Conservation (phyloP, 805 yeast genomes). For the Monosporozyma aerobia region DNA sequence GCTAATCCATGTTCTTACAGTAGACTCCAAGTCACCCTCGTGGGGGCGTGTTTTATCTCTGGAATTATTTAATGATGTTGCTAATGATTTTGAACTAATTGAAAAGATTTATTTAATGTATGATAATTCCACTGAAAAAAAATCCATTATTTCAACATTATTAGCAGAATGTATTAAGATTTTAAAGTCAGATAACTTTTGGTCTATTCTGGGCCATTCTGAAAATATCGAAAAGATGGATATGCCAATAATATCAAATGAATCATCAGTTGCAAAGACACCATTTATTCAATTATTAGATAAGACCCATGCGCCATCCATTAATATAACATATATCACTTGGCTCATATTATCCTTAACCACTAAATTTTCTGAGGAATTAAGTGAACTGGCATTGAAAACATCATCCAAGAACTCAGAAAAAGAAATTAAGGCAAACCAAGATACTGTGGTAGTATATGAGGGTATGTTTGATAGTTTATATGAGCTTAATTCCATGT, state of each 20-base stretch:
- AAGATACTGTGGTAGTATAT: conserved; percentile 17
- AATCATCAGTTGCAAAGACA: conserved; percentile 40
- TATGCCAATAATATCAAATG: conserved; percentile 32
- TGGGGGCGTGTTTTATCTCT: conserved; percentile 74
- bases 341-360: conserved; percentile 48
- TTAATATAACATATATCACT: conserved; percentile 53
- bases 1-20: conserved; percentile 60
- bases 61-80: conserved; percentile 59
- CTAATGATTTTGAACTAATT: conserved; percentile 46
- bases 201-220: conserved; percentile 28
- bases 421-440: conserved; percentile 5
- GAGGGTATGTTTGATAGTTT: conserved; percentile 33
- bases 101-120: conserved; percentile 48
- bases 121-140: conserved; percentile 49
- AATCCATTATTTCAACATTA: conserved; percentile 51
- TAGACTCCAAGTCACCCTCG: conserved; percentile 41
- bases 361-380: conserved; percentile 55
- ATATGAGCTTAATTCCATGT: conserved; percentile 38
- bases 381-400: conserved; percentile 24
- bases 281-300: conserved; percentile 70
- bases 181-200: conserved; percentile 24
- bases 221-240: conserved; percentile 27
- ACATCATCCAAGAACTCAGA: conserved; percentile 36
- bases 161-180: conserved; percentile 36
- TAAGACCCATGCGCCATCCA: conserved; percentile 64